Evolutionary conservation across 1,284 basidiomycete species (phyloP), one percentile per base, ranked within the genome.

Genomic region (Pisolithus thermaeus): DNA sequence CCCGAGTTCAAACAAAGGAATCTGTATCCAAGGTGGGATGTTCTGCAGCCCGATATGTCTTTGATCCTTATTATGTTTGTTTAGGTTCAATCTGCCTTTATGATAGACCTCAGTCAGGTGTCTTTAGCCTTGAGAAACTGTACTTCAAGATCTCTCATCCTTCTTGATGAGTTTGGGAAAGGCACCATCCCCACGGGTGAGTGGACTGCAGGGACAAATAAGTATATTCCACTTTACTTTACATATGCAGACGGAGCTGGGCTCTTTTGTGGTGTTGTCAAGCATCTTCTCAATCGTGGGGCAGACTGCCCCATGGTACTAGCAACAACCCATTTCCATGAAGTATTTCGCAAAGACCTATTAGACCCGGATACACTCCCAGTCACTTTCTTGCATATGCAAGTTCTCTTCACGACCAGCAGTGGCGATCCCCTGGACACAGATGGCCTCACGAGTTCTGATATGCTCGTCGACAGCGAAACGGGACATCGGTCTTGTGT

Each of bases 71-170:
- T 41, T 8, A 46, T 39, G n/a, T 50, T 48, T 27, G 46, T 12
- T 44, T 59, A 95, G 92, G 80, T 84, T 1, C 90, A 93, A 61
- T 96, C 92, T 4, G 90, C 92, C 1, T 97, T 97, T 70, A 94
- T 97, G 91, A 96, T 96, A 62, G 95, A 98, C 67, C 76, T 97
- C 38, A 87, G 90, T 61, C 95, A 98, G 73, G 90, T 97, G 4
- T 93, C 92, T 7, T 74, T 91, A 42, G 89, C 91, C 35, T 73
- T 97, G 35, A 83, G 94, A 36, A 95, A 96, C 58, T 81, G 81
- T 38, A 95, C 92, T 0, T 64, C 78, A 42, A 80, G 83, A 20
- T 95, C 92, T 14, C 71, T 97, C 39, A 71, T 97, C 45, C 72
- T 97, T 36, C 73, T 96, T 12, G 94, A 97, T 64, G 94, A 97